Percentiles rank a stretch among this genome's conserved stretches.
Conservation (phyloP, 2,329 filamentous ascomycete genomes). For the Alternaria brassicae region DNA sequence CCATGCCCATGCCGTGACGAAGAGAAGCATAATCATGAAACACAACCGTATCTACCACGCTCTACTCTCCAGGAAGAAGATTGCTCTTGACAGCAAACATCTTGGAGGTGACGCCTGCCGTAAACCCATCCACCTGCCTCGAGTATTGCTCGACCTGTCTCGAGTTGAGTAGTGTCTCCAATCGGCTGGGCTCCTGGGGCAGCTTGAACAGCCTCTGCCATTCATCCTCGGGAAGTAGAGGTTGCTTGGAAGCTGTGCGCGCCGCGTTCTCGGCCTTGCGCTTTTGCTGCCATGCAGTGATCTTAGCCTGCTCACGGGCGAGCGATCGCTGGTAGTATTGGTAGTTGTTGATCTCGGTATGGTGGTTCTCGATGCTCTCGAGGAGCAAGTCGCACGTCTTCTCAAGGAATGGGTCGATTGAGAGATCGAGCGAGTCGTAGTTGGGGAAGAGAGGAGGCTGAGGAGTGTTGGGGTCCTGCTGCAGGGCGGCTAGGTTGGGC, state of each 20-base stretch:
- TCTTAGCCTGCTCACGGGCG: slow-evolving; percentile 93
- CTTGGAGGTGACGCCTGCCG: slow-evolving; percentile 88
- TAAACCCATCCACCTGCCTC: slow-evolving; percentile 95
- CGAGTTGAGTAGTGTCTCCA: slow-evolving; percentile 94
- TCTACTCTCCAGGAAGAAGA: slow-evolving; percentile 63
- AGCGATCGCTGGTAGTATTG: slow-evolving; percentile 96
- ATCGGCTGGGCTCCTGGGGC: slow-evolving; percentile 87
- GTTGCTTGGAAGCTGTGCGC: slow-evolving; percentile 84
- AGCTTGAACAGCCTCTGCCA: slow-evolving; percentile 99
- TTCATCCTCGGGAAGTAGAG: slow-evolving; percentile 91
- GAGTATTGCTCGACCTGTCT: slow-evolving; percentile 98
- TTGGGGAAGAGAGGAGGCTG: slow-evolving; percentile 79
- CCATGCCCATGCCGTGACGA: slow-evolving; percentile 50
- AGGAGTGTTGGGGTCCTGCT: slow-evolving; percentile 66
- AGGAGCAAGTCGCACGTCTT: slow-evolving; percentile 97
- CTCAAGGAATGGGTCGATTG: slow-evolving; percentile 96
- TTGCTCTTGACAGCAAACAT: slow-evolving; percentile 93
- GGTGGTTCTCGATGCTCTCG: slow-evolving; percentile 96
- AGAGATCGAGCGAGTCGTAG: slow-evolving; percentile 86
- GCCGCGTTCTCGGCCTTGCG: slow-evolving; percentile 94
- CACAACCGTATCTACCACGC: slow-evolving; percentile 20
- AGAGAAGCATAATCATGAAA: slow-evolving; percentile 44
- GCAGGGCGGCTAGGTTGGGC: slow-evolving; percentile 78
- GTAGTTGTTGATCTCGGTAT: slow-evolving; percentile 99
- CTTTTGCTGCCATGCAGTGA: slow-evolving; percentile 95